These are phyloP conservation scores for Lupinus albus DNA, from an alignment of 306 rosid genomes.

Conservation along the genomic window DNA sequence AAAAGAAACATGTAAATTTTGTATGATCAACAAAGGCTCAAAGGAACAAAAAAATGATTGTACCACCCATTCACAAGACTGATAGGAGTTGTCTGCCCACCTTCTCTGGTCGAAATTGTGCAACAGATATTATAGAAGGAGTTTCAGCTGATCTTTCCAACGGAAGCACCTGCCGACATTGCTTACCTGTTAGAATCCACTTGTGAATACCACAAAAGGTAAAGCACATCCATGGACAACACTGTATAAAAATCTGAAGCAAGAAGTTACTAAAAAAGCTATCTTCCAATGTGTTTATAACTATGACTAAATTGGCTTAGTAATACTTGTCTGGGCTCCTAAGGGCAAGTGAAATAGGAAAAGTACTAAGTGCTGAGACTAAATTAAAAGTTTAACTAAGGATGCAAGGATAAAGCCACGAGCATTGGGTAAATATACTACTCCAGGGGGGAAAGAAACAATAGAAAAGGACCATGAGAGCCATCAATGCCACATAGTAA, in stretches of 20 bases:
- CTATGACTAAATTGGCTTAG: constrained; percentile 15
- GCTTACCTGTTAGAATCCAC: constrained; percentile 42
- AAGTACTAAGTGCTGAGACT: constrained; percentile 2
- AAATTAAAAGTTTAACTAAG: constrained; percentile 3
- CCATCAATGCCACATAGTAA: constrained; percentile 18
- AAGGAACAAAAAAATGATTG: constrained; percentile 46
- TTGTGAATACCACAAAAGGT: constrained; percentile 25
- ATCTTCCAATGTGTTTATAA: neutral
- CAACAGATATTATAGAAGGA: constrained; percentile 77
- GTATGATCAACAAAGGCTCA: constrained; percentile 42
- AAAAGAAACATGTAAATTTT: constrained; percentile 45
- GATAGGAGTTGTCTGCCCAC: constrained; percentile 60
- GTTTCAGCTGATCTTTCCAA: constrained; percentile 65
- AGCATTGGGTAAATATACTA: constrained; percentile 5
- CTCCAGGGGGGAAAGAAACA: neutral
- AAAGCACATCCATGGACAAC: constrained; percentile 1
- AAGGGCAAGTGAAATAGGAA: neutral
- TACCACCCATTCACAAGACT: constrained; percentile 58
- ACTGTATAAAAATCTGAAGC: neutral
- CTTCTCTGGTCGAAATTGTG: constrained; percentile 99
- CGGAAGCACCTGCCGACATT: constrained; percentile 72
- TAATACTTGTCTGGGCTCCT: neutral
- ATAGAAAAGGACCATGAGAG: constrained; percentile 19
- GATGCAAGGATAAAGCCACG: constrained; percentile 1
- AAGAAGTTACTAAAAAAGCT: neutral